phyloP scores from a whole-genome alignment of 1,139 yeast genomes.

The Candida gigantensis region DNA sequence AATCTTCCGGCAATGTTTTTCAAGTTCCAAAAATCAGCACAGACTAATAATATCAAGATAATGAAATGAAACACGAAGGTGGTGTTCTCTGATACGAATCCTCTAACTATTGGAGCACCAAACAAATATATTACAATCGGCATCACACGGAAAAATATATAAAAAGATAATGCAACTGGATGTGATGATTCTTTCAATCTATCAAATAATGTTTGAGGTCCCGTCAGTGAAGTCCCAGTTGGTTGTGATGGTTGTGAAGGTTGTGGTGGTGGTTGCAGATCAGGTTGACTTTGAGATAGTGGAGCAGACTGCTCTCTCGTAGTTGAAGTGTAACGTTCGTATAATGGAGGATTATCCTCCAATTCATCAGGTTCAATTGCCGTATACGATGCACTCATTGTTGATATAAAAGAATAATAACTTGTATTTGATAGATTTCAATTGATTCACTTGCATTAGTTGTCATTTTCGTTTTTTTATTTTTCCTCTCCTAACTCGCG shows the following conservation, averaged over 20 bases:
- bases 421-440: too few species aligned
- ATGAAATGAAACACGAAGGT: conserved; percentile 77
- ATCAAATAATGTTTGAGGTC: conserved; percentile 22
- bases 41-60: conserved; percentile 66
- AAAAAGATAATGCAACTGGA: conserved; percentile 72
- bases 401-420: neutral
- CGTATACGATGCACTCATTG: conserved; percentile 21
- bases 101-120: conserved; percentile 59
- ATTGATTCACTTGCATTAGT: too few species aligned
- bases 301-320: conserved; percentile 5
- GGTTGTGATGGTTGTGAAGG: conserved; percentile 4
- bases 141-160: conserved; percentile 60
- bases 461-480: neutral
- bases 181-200: conserved; percentile 66
- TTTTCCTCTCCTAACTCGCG: too few species aligned
- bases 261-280: conserved; percentile 1
- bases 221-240: conserved; percentile 14
- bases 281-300: conserved; percentile 4
- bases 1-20: conserved; percentile 89
- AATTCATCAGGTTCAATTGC: conserved; percentile 33
- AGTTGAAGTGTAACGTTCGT: conserved; percentile 2
- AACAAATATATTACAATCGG: conserved; percentile 69
- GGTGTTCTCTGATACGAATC: conserved; percentile 41
- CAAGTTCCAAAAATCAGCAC: conserved; percentile 92
- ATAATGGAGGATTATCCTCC: conserved; percentile 9